Evolutionary conservation across 2,329 filamentous ascomycete genomes (phyloP), one percentile per base, ranked within the genome.

Genomic region (Hypoxylon sp.): DNA sequence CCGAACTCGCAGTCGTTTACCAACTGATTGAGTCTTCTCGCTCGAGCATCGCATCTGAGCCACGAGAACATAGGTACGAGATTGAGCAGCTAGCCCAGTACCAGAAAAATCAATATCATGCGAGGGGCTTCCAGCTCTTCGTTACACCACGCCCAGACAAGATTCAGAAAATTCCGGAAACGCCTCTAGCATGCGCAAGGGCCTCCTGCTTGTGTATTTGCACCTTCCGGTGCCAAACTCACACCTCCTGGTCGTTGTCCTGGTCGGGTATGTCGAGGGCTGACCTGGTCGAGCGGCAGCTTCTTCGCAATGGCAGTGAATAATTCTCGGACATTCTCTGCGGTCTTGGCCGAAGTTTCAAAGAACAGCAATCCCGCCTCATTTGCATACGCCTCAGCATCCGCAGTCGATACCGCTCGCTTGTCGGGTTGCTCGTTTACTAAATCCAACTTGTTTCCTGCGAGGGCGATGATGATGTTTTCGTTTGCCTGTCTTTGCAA

Each of bases 221-320:
- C 80, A 67, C 83, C 85, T 76, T 89, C 87, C 21, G 85, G 68
- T 14, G 79, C 82, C 70, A 89, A 80, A 76, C 82, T 89, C 72
- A 89, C 87, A 49, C 86, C 76, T 41, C 76, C 86, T 46, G 86
- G 84, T 76, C 87, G 85, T 78, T 88, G 86, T 52, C 87, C 87
- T 11, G 86, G 85, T 64, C 94, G 87, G 78, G 94, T 86, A 80
- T 94, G 94, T 79, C 95, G 89, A 70, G 95, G 93, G n/a, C 94
- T 95, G 55, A 90, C 94, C 82, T 98, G 96, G 78, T 99, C 96
- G 74, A 98, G 90, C 32, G 96, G 96, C 72, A 99, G 86, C 83
- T 97, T 98, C 90, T 95, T 97, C 69, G 96, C 96, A 79, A 99
- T 98, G 64, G 94, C 94, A 45, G 95, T 98, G 82, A 99, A 99